A percentile compares a stretch with the other conserved stretches of the same genome.
These are phyloP conservation scores for Linnemannia hyalina DNA, from an alignment of 192 early-diverging fungal genomes.

Conservation along the genomic window DNA sequence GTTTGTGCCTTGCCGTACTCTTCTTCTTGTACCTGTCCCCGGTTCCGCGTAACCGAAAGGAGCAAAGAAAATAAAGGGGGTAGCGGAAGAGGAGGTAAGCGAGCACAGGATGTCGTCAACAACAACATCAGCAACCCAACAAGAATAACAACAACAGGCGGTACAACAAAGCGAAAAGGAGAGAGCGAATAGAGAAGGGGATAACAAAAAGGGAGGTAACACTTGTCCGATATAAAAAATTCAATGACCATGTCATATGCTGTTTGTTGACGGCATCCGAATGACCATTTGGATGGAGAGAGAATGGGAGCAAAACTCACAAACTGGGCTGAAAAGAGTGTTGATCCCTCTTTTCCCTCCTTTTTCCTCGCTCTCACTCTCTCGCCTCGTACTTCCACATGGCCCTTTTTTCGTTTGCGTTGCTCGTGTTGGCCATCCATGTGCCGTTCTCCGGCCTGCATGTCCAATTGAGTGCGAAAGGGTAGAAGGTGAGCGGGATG, in stretches of 20 bases:
- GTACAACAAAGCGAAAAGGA: background rate
- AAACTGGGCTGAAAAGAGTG: background rate
- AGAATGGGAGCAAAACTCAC: background rate
- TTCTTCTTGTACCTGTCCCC: background rate
- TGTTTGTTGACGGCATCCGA: background rate
- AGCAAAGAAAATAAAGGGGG: background rate
- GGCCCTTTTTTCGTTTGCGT: background rate
- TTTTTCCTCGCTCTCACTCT: background rate
- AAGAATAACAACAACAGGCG: background rate
- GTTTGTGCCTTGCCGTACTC: background rate
- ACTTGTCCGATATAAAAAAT: background rate
- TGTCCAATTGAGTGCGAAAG: background rate
- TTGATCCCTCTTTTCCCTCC: background rate
- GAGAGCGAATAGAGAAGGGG: background rate
- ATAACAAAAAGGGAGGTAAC: background rate
- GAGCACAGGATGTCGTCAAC: background rate
- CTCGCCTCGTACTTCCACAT: too few species aligned
- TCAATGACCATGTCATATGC: background rate
- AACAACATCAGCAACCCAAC: background rate
- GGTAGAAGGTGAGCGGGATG: background rate
- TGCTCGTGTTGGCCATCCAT: background rate
- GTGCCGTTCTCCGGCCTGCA: background rate
- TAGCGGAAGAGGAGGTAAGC: background rate
- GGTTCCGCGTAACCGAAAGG: background rate
- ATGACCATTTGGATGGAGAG: conserved; percentile 5